These are phyloP conservation scores for Ceratocystis harringtonii DNA, from an alignment of 2,329 filamentous ascomycete species.

Conservation along the genomic window DNA sequence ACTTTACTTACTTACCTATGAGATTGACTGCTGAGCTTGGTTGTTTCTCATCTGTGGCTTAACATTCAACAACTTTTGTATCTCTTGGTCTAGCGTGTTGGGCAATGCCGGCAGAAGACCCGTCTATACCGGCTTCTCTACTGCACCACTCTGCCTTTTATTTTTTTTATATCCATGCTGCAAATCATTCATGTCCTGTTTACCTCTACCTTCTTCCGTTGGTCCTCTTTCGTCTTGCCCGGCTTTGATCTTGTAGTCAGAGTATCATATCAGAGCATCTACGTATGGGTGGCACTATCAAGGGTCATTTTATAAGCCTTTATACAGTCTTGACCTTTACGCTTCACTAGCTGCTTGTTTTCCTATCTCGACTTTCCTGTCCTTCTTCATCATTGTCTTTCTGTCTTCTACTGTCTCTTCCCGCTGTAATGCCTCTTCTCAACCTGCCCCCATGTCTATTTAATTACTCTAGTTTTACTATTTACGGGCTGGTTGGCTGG, in stretches of 20 bases:
- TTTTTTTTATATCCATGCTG: conserved; percentile 4
- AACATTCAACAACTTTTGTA: background rate
- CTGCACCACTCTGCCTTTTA: background rate
- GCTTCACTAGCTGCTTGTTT: background rate
- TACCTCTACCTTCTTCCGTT: background rate
- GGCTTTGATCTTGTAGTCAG: background rate
- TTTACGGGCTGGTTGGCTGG: background rate
- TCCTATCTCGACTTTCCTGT: background rate
- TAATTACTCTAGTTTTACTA: too few relatives aligned
- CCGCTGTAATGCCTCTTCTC: too few relatives aligned
- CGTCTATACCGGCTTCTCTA: background rate
- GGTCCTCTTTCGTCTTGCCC: background rate
- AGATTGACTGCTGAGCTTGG: background rate
- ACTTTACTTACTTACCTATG: background rate
- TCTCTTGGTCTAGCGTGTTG: background rate
- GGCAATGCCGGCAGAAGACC: background rate
- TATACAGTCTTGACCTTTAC: background rate
- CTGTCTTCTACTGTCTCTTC: background rate
- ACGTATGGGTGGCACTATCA: background rate
- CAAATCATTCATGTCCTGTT: background rate
- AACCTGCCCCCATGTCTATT: too few relatives aligned
- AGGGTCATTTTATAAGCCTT: background rate
- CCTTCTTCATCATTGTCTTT: background rate
- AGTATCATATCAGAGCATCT: background rate
- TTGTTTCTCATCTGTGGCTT: background rate